Evolutionary conservation across 2,329 filamentous ascomycete genomes (phyloP), one percentile per base, ranked within the genome.

Genomic region (Coleophoma crateriformis): DNA sequence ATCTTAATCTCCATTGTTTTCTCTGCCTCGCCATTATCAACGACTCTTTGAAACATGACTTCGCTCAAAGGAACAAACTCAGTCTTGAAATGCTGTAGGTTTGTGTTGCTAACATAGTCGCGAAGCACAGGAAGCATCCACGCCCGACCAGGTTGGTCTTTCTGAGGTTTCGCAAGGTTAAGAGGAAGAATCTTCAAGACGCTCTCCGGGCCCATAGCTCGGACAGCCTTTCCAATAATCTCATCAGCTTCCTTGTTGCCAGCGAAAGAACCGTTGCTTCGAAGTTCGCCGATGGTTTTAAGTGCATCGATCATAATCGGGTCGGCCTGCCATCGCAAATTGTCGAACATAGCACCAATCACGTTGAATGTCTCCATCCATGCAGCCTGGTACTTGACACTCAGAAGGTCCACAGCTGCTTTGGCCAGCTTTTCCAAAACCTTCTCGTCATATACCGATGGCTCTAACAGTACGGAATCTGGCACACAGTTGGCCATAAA

Each of bases 1-100:
- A 99, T 95, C 75, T 99, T 99, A 64, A 94, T 81, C 67, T 97
- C 90, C 79, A 96, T 91, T 0, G 90, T 94, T 76, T 96, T 96
- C 64, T 92, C 88, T 13, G 82, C 83, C 19, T 81, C 74, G 13
- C 87, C 88, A 60, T 95, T 87, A 54, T 95, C 86, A 43, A 96
- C 73, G 5, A 97, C 88, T 57, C 81, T 84, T 66, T 97, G 89
- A 67, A 92, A 96, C 76, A 99, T 88, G 45, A 80, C 72, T 66
- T 96, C 88, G 65, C 92, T 97, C 20, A 99, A 74, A 14, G 94
- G 90, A 6, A 96, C 83, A 67, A 99, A 84, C 61, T 95, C 90
- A 3, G 77, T 73, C 58, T 84, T 85, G 76, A 99, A 99, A 67
- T 96, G 90, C 1, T 78, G 76, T 12, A 99, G 74, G 52, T 86